Conservation (phyloP, 441 rosid genomes). For the Populus hybrid region DNA sequence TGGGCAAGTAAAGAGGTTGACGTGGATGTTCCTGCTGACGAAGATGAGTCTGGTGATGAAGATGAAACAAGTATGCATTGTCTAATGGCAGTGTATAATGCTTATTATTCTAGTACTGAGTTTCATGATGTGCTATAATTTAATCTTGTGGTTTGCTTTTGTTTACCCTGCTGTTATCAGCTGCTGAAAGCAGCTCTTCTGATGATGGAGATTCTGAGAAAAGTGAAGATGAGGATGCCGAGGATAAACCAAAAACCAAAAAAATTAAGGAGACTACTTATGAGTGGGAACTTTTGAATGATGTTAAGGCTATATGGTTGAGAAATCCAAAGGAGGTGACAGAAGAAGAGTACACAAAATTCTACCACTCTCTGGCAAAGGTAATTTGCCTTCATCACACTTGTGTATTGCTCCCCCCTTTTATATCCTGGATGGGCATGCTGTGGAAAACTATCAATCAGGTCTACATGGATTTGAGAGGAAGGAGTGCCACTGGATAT, state of each 20-base stretch:
- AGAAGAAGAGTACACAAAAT: constrained; percentile 80
- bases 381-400: constrained; percentile 30
- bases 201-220: constrained; percentile 67
- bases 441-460: background rate
- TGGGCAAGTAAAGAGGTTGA: constrained; percentile 97
- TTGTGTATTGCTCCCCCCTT: background rate
- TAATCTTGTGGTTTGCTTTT: constrained; percentile 4
- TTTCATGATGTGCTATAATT: background rate
- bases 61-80: constrained; percentile 52
- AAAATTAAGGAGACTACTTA: constrained; percentile 68
- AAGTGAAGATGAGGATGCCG: constrained; percentile 65
- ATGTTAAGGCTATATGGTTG: constrained; percentile 96
- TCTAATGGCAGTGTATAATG: background rate
- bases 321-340: constrained; percentile 93
- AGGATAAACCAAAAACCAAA: constrained; percentile 81
- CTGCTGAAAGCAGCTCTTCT: constrained; percentile 54
- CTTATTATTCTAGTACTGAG: background rate
- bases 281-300: constrained; percentile 93
- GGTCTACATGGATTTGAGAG: background rate
- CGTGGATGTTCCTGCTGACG: constrained; percentile 80
- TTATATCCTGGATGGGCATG: background rate
- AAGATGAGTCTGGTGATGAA: constrained; percentile 77
- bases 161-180: constrained; percentile 11
- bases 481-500: background rate
- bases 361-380: constrained; percentile 83